Base-by-base conservation (phyloP, 75 land plant genomes). In the Pinus taeda region DNA sequence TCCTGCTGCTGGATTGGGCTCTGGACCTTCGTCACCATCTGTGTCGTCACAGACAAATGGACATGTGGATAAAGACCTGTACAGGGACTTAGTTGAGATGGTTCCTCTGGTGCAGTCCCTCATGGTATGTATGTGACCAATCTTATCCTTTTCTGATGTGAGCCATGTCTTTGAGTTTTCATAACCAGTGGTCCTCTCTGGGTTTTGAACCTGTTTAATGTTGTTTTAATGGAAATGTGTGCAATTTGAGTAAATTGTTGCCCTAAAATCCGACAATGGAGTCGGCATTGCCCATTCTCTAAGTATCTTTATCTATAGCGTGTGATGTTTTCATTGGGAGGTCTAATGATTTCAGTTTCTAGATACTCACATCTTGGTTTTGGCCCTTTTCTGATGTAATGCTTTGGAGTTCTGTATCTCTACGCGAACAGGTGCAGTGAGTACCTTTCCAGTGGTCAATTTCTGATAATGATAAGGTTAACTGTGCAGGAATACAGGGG, bases 21-120 rank as follows among this genome's bases (percentile, higher is more conserved):
- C 53, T 69, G 71, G 71, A 69, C n/a, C 49, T 42, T 69, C 71
- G 42, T 69, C 49, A 65, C 69, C 69, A 1, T 65, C 69, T 33
- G 39, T 24, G 36, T 15, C 69, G 42, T 69, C 71, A 18, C 53
- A 69, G 18, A 20, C 9, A 22, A 11, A 42, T 39, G 71, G 71
- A 45, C 71, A 69, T 37, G 49, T 39, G n/a, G 71, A 37, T 37
- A 39, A 69, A 39, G 53, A 36, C 3, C 11, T 69, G 71, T 69
- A 69, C 71, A 69, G n/a, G 49, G 17, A 69, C n/a, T 39, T 69
- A 8, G 12, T 39, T 69, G 53, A 69, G 45, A 37, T 69, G 45
- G 42, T 69, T 17, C 71, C 71, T 42, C 37, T 69, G 18, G 71
- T 69, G 1, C 39, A 69, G 6, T 69, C 71, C 11, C 42, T 69